A percentile compares a stretch with the other conserved stretches of the same genome.
Conservation (phyloP, 2,329 filamentous ascomycete species). For the Phialophora macrospora region DNA sequence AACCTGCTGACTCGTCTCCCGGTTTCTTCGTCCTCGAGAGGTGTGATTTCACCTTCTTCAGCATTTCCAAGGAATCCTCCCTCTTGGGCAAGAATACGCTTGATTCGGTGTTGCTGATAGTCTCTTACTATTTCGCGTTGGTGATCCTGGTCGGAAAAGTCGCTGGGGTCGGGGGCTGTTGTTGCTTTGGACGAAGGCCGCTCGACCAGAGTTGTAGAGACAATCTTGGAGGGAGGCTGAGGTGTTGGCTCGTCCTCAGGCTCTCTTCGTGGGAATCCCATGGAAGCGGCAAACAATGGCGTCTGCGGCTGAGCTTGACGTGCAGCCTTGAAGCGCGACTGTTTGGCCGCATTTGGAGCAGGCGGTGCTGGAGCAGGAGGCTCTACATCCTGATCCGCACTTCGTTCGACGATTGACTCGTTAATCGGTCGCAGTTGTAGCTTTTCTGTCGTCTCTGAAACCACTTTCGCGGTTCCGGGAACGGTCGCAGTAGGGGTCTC, state of each 20-base stretch:
- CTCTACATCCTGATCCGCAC: conserved; percentile 34
- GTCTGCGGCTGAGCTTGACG: conserved; percentile 28
- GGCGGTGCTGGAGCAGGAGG: conserved; percentile 28
- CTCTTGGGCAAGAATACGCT: conserved; percentile 79
- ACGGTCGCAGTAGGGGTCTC: conserved; percentile 28
- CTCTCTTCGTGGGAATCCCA: conserved; percentile 26
- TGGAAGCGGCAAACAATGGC: conserved; percentile 45
- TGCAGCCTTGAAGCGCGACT: conserved; percentile 39
- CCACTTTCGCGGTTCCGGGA: conserved; percentile 27
- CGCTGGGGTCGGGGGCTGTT: conserved; percentile 61
- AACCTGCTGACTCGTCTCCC: conserved; percentile 64
- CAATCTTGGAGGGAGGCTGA: conserved; percentile 52
- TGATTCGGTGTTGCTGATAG: conserved; percentile 81
- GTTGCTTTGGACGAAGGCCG: conserved; percentile 45
- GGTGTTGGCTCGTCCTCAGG: conserved; percentile 24
- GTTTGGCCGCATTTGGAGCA: conserved; percentile 36
- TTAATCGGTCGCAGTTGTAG: conserved; percentile 42
- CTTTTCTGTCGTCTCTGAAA: neutral
- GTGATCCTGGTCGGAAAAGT: conserved; percentile 73
- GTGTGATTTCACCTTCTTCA: conserved; percentile 66
- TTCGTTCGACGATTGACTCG: conserved; percentile 53
- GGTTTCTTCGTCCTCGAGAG: conserved; percentile 55
- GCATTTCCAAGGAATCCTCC: conserved; percentile 70
- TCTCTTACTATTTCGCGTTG: conserved; percentile 79
- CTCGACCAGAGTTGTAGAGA: conserved; percentile 66